Evolutionary conservation across 73 alveolate species (phyloP), one percentile per base, ranked within the genome.

Genomic region (Paraurostyla sp.): DNA sequence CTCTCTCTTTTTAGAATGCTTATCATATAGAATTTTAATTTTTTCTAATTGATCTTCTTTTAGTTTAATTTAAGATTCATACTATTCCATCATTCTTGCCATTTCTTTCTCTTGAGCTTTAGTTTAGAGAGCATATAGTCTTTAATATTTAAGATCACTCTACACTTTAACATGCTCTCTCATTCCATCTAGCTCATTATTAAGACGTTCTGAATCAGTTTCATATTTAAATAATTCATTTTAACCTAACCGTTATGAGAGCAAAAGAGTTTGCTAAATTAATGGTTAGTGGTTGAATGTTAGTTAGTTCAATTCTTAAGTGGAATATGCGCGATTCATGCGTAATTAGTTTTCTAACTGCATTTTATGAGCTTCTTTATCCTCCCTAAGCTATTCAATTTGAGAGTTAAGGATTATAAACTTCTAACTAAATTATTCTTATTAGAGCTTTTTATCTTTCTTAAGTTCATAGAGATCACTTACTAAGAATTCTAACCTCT

Each of bases 361-460:
- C 86, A 73, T 73, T 48, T 73, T 73, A 73, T 73, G 65, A 45
- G 71, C 25, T 30, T 73, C 86, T 29, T 73, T 73, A 43, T 73
- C 86, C 46, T 73, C 86, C 46, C 71, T 40, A 4, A 73, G 51
- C 51, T 73, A 30, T 49, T 73, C 86, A 25, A 73, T 43, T 36
- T 73, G 36, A 0, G 65, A 73, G 46, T 49, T 73, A 30, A 48
- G 71, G 27, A 73, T 56, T 16, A 73, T 73, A 36, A 73, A 73
- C 27, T 73, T 48, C 29, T 73, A 30, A 27, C 71, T 48, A 73
- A 73, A 73, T 16, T 73, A 29, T 35, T 73, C 86, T 45, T 73
- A 32, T 48, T 48, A 73, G 3, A 73, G 51, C 36, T 73, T 73
- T 56, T 73, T 73, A 27, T 73, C 86, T 30, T 73, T 73, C 52